These are phyloP conservation scores for Helotiales sp. DNA, from an alignment of 2,329 filamentous ascomycete genomes.

Conservation along the genomic window DNA sequence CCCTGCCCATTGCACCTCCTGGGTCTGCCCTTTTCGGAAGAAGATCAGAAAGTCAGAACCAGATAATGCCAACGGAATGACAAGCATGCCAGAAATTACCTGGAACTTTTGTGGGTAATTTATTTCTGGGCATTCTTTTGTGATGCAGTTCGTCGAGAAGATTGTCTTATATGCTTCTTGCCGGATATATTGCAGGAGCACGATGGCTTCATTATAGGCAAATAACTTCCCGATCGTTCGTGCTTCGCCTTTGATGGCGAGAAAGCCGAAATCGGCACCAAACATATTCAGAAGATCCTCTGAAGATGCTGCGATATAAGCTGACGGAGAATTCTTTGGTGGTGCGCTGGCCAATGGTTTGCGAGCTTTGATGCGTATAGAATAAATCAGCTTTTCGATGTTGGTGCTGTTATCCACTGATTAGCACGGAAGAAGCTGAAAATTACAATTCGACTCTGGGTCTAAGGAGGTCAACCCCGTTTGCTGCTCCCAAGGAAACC, in stretches of 20 bases:
- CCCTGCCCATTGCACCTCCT: conserved; percentile 26
- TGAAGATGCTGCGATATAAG: conserved; percentile 24
- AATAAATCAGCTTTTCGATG: conserved; percentile 25
- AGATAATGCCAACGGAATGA: conserved; percentile 20
- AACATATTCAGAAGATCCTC: conserved; percentile 24
- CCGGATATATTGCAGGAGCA: conserved; percentile 24
- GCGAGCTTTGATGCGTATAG: conserved; percentile 18
- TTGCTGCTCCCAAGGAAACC: no score
- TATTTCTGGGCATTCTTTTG: conserved; percentile 22
- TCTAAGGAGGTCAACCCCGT: no score
- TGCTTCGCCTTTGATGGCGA: conserved; percentile 25
- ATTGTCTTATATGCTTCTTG: conserved; percentile 14
- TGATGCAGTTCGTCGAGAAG: conserved; percentile 18
- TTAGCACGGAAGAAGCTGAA: no score
- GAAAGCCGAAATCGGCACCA: conserved; percentile 24
- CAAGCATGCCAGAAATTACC: conserved; percentile 21
- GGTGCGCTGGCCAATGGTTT: conserved; percentile 14
- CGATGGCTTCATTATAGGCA: conserved; percentile 25
- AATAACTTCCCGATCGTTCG: conserved; percentile 24
- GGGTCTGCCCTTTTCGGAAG: conserved; percentile 22
- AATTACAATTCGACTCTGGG: no score
- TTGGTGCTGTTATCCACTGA: no score
- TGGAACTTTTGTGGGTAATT: conserved; percentile 6
- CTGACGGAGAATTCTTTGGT: conserved; percentile 19
- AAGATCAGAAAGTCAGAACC: conserved; percentile 27